Evolutionary conservation across 345 rosid genomes (phyloP).

Genomic region (Syzygium oleosum): DNA sequence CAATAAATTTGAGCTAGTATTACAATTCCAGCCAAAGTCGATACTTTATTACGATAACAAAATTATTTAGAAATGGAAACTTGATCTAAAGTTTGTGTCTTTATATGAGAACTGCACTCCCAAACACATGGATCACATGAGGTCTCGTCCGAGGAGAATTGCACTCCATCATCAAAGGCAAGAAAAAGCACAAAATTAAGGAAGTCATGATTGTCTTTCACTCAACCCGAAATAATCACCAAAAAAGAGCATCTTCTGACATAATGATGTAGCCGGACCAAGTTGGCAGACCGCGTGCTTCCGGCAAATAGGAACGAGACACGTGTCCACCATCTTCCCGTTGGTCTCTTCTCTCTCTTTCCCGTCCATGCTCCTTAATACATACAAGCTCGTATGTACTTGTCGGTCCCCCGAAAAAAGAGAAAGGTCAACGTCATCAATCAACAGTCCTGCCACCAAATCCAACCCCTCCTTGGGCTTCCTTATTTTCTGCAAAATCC

Average conservation of each 20-base stretch:
- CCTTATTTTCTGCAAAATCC: neutral
- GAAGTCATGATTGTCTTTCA: neutral
- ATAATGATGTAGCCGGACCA: neutral
- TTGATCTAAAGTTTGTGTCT: neutral
- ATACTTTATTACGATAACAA: neutral
- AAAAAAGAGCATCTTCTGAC: neutral
- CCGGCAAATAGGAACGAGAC: neutral
- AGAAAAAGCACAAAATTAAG: neutral
- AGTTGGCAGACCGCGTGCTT: neutral
- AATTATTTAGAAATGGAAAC: neutral
- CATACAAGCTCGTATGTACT: neutral
- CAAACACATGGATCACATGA: neutral
- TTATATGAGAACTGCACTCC: neutral
- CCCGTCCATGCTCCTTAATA: neutral
- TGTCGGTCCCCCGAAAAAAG: neutral
- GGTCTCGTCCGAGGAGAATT: neutral
- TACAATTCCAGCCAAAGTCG: neutral
- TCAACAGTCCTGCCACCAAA: neutral
- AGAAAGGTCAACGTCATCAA: neutral
- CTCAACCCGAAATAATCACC: neutral
- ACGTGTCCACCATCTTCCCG: neutral
- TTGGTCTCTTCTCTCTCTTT: neutral
- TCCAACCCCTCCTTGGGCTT: too few relatives aligned
- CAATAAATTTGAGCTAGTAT: rapidly evolving
- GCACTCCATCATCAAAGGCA: neutral